These are phyloP conservation scores for Ceratocystiopsis brevicomis DNA, from an alignment of 2,329 filamentous ascomycete genomes.

Conservation along the genomic window DNA sequence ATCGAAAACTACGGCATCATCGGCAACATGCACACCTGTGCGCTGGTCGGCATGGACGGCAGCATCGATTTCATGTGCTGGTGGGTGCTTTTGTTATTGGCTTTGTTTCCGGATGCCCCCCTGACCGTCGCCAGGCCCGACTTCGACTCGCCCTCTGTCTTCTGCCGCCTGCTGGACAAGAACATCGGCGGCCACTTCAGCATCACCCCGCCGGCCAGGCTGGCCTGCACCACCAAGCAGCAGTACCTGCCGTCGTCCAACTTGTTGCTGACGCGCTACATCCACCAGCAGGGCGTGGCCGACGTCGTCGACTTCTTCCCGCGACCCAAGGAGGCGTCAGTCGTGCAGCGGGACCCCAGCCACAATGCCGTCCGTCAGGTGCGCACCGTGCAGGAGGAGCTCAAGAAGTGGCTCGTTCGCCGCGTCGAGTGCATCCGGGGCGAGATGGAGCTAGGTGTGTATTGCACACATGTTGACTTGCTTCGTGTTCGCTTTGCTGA, in stretches of 20 bases:
- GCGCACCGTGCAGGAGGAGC: conserved; percentile 34
- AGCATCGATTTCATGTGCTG: conserved; percentile 66
- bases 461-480: background rate
- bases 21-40: conserved; percentile 64
- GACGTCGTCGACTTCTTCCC: conserved; percentile 62
- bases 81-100: conserved; percentile 15
- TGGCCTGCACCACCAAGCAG: conserved; percentile 51
- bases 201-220: conserved; percentile 34
- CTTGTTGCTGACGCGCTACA: conserved; percentile 59
- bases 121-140: conserved; percentile 35
- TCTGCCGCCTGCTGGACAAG: conserved; percentile 56
- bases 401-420: conserved; percentile 54
- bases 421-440: conserved; percentile 57
- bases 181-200: conserved; percentile 57
- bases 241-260: conserved; percentile 59
- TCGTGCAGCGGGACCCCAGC: conserved; percentile 27
- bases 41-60: conserved; percentile 54
- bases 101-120: background rate
- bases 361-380: conserved; percentile 35
- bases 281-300: conserved; percentile 55
- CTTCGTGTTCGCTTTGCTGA: background rate
- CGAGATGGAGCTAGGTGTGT: conserved; percentile 35
- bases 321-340: conserved; percentile 39
- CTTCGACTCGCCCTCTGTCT: conserved; percentile 60
- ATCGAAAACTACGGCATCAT: conserved; percentile 68